Evolutionary conservation across 768 basidiomycete genomes (phyloP).

Genomic region (Plicaturopsis crispa): DNA sequence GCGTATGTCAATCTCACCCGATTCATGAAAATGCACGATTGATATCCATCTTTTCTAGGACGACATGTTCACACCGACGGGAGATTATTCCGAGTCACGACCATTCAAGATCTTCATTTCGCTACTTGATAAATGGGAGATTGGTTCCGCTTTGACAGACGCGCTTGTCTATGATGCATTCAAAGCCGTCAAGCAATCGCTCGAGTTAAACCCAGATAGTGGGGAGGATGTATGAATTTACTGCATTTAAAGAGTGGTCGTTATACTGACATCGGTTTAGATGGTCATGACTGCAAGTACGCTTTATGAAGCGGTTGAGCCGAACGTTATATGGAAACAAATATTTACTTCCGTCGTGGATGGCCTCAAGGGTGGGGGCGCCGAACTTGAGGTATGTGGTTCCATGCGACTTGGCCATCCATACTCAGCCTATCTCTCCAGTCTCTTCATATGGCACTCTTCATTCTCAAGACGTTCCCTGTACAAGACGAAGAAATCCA

Average conservation of each 20-base stretch:
- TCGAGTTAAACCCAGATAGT: slow-evolving; percentile 43
- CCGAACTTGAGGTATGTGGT: slow-evolving; percentile 39
- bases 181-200: slow-evolving; percentile 53
- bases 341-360: slow-evolving; percentile 50
- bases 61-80: slow-evolving; percentile 70
- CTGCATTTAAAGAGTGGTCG: not conserved
- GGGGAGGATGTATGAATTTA: slow-evolving; percentile 50
- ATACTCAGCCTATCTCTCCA: slow-evolving; percentile 48
- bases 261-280: slow-evolving; percentile 24
- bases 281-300: slow-evolving; percentile 78
- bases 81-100: slow-evolving; percentile 68
- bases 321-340: slow-evolving; percentile 78
- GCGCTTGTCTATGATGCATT: slow-evolving; percentile 75
- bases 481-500: slow-evolving; percentile 84
- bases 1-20: slow-evolving; percentile 6
- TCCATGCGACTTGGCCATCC: slow-evolving; percentile 3
- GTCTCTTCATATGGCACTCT: slow-evolving; percentile 61
- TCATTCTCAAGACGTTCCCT: slow-evolving; percentile 67
- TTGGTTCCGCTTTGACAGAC: slow-evolving; percentile 77
- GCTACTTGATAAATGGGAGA: slow-evolving; percentile 94
- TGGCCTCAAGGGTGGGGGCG: slow-evolving; percentile 40
- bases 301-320: slow-evolving; percentile 90
- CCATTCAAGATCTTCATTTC: slow-evolving; percentile 97
- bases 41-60: slow-evolving; percentile 29
- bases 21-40: slow-evolving; percentile 1